phyloP scores from a whole-genome alignment of 768 basidiomycete genomes.

The Suillus alpinus region DNA sequence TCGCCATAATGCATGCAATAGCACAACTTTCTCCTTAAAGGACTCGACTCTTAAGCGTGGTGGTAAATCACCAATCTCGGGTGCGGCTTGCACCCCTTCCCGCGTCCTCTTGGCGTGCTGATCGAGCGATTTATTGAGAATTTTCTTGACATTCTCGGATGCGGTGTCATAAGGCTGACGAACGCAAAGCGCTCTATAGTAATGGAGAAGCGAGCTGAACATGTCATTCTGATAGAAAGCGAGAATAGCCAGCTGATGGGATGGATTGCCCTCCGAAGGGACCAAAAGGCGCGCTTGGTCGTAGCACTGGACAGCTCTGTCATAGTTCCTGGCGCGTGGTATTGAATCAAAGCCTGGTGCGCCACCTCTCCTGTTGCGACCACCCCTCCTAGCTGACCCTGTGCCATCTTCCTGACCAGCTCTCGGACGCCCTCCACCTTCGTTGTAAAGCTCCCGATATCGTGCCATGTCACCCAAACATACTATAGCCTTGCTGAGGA shows the following conservation, averaged over 20 bases:
- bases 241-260: slow-evolving; percentile 93
- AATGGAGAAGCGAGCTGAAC: slow-evolving; percentile 79
- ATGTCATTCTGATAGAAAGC: slow-evolving; percentile 80
- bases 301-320: slow-evolving; percentile 77
- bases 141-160: slow-evolving; percentile 75
- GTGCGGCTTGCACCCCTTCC: slow-evolving; percentile 33
- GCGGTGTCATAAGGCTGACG: slow-evolving; percentile 85
- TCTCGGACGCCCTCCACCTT: slow-evolving; percentile 59
- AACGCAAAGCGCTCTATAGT: slow-evolving; percentile 90
- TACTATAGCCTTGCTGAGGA: slow-evolving; percentile 83
- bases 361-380: slow-evolving; percentile 49
- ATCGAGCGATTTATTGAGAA: slow-evolving; percentile 66
- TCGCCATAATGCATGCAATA: slow-evolving; percentile 76
- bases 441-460: slow-evolving; percentile 89
- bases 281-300: slow-evolving; percentile 79
- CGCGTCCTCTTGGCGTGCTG: slow-evolving; percentile 46
- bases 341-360: slow-evolving; percentile 40
- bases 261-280: slow-evolving; percentile 90
- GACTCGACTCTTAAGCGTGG: slow-evolving; percentile 55
- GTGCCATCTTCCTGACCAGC: slow-evolving; percentile 65
- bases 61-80: slow-evolving; percentile 34
- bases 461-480: slow-evolving; percentile 93
- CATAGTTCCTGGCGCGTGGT: slow-evolving; percentile 64
- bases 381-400: slow-evolving; percentile 34
- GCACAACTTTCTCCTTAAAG: slow-evolving; percentile 73